Base-by-base conservation (phyloP, 495 filamentous ascomycete species). In the Aspergillus carlsbadensis region DNA sequence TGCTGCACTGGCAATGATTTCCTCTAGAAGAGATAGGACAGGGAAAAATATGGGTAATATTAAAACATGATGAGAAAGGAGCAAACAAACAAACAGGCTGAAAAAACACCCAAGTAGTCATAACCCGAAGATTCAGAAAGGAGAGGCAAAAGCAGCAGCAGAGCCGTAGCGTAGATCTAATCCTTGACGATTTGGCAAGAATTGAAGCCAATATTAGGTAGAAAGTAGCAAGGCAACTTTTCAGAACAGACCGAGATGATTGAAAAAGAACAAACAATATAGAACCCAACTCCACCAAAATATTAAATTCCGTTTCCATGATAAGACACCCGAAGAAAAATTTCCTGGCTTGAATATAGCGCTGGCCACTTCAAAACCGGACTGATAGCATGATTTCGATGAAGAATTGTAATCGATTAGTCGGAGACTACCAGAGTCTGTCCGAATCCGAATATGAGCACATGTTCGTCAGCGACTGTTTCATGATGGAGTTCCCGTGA, bases 381-480 rank as follows among this genome's bases (percentile, higher is more conserved):
- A 34, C 11, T 39, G 21, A 20, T 37, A 26, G 7, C 24, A 26
- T 17, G 47, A 21, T 39, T 11, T 11, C 33, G 13, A 24, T 3
- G 34, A 39, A 37, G 18, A 26, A 24, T 24, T 11, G 34, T 13
- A 20, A 20, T 2, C 3, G 21, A 36, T 47, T 49, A 36, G 45
- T 36, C 31, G 31, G 31, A 21, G 34, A 39, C 47, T 50, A 39
- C 47, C 34, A 50, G 47, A 50, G 47, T 24, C 47, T 50, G 29
- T 39, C 47, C 20, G 21, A 50, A 26, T 13, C 8, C 33, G 47
- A 6, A 36, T 22, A 49, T 37, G 31, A 49, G 46, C 18, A 49
- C n/a, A 10, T 35, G 46, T n/a, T 13, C 34, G 24, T 14, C 34
- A 39, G 47, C 47, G 24, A 17, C 34, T 36, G 26, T 14, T 50